phyloP scores from a whole-genome alignment of 1,284 basidiomycete genomes.

The Cryptococcus neoformans region DNA sequence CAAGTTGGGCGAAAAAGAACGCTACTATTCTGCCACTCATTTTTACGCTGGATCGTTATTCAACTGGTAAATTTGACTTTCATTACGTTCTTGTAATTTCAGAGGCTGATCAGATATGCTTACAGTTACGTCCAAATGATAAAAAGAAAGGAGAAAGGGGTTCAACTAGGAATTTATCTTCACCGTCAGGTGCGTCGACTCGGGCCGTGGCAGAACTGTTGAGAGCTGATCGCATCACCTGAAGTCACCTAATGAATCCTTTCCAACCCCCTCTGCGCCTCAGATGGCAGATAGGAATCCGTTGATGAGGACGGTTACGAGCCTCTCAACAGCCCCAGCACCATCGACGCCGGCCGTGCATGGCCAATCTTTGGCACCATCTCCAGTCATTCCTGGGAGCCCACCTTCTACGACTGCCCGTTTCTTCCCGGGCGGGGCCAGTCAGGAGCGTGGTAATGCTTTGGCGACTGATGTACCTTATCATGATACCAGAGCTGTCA shows the following conservation, averaged over 20 bases:
- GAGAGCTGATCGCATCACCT: too few relatives aligned
- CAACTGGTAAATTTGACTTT: conserved; percentile 21
- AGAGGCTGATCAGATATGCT: neutral
- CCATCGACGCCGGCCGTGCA: neutral
- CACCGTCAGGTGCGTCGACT: neutral
- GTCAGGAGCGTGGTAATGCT: neutral
- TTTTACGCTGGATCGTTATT: conserved; percentile 50
- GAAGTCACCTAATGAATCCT: conserved; percentile 33
- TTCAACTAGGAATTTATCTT: conserved; percentile 63
- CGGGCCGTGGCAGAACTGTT: too few relatives aligned
- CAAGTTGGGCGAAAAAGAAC: conserved; percentile 73
- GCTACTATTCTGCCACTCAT: conserved; percentile 54
- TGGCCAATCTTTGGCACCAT: conserved; percentile 9
- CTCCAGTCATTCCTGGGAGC: conserved; percentile 8
- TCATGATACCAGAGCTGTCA: conserved; percentile 45
- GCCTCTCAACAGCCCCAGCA: neutral
- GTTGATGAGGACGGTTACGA: neutral
- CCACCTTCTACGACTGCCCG: neutral
- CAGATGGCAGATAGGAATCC: neutral
- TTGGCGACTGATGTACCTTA: conserved; percentile 33
- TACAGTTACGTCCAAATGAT: conserved; percentile 78
- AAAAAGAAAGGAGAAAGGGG: conserved; percentile 62
- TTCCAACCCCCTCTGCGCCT: conserved; percentile 16
- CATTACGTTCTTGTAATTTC: neutral
- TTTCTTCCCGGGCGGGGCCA: neutral